These are phyloP conservation scores for Didymella exigua DNA, from an alignment of 2,329 filamentous ascomycete species.

Conservation along the genomic window DNA sequence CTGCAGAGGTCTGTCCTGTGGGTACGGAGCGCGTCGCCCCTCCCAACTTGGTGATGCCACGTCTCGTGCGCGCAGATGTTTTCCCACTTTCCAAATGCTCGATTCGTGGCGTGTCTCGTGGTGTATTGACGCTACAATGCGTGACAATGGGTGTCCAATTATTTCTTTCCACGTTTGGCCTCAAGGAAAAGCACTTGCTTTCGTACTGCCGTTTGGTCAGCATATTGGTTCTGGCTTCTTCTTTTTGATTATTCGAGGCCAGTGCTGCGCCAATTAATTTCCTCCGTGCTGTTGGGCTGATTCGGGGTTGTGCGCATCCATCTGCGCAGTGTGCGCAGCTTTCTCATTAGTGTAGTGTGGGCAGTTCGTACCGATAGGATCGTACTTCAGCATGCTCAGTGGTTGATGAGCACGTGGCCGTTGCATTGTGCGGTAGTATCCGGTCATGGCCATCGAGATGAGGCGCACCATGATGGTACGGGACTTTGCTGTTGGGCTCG, in stretches of 20 bases:
- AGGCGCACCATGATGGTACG: conserved; percentile 92
- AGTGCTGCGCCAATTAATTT: not conserved
- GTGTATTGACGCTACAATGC: too few species aligned
- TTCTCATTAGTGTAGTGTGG: too few species aligned
- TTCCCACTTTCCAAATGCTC: not conserved
- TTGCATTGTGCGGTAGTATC: conserved; percentile 91
- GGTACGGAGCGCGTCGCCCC: not conserved
- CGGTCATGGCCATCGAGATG: conserved; percentile 97
- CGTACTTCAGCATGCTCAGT: conserved; percentile 98
- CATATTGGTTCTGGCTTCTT: not conserved
- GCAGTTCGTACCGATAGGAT: conserved; percentile 77
- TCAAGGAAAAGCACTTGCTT: conserved; percentile 97
- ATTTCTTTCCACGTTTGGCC: conserved; percentile 76
- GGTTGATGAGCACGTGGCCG: conserved; percentile 81
- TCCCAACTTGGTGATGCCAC: not conserved
- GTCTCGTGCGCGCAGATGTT: not conserved
- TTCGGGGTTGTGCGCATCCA: not conserved
- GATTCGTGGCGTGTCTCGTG: not conserved
- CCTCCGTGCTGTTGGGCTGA: too few species aligned
- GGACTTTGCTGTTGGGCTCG: conserved; percentile 72
- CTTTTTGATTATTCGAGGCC: not conserved
- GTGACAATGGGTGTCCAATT: conserved; percentile 1
- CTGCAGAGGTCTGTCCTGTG: not conserved
- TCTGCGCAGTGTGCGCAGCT: not conserved
- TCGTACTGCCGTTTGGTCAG: conserved; percentile 66